phyloP scores from a whole-genome alignment of 306 rosid species.

The Quercus ilex region DNA sequence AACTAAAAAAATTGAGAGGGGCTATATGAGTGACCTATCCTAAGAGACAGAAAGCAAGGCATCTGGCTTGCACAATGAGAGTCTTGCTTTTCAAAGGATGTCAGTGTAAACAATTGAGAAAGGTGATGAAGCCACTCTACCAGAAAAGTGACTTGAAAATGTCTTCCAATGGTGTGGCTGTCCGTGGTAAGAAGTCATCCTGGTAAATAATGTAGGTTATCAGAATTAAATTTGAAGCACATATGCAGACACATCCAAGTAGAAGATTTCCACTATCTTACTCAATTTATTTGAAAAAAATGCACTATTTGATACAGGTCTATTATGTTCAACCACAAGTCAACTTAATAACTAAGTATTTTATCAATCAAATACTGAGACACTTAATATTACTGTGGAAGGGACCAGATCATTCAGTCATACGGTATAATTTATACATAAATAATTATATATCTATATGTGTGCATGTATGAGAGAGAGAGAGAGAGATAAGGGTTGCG shows the following conservation, averaged over 20 bases:
- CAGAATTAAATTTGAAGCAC: not conserved
- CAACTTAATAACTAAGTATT: not conserved
- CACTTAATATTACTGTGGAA: not conserved
- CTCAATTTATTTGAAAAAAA: not conserved
- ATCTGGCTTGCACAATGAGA: conserved; percentile 5
- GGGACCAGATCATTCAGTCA: conserved; percentile 6
- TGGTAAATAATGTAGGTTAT: conserved; percentile 19
- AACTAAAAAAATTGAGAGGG: not conserved
- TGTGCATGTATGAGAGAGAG: not conserved
- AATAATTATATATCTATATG: too few relatives aligned
- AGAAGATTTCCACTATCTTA: not conserved
- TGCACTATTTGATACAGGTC: conserved; percentile 13
- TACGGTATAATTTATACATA: not conserved
- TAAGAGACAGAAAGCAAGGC: not conserved
- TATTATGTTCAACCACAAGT: not conserved
- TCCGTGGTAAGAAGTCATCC: conserved; percentile 97
- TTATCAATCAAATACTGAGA: not conserved
- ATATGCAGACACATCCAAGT: not conserved
- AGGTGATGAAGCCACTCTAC: conserved; percentile 37
- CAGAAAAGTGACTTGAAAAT: conserved; percentile 94
- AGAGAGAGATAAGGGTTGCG: too few relatives aligned
- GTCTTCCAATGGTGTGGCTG: conserved; percentile 97
- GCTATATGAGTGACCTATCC: not conserved
- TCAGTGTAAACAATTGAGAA: not conserved
- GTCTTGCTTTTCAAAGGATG: conserved; percentile 9